Conservation (phyloP, 1,284 basidiomycete genomes). For the Sanghuangporus sanghuang region DNA sequence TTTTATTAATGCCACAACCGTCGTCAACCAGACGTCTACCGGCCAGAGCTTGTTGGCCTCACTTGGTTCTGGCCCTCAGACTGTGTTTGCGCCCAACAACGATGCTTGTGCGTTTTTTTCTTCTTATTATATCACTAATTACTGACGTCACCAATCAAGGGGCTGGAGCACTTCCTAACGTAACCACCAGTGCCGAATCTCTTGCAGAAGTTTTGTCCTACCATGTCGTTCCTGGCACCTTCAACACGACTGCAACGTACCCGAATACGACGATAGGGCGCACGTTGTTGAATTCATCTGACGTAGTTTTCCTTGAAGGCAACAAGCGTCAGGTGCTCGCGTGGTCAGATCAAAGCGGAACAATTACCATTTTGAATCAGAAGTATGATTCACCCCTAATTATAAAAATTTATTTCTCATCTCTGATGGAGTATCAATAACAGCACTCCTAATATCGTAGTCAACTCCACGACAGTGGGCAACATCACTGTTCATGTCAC, state of each 20-base stretch:
- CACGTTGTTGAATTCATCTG: conserved; percentile 49
- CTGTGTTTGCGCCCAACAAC: conserved; percentile 47
- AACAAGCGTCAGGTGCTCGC: conserved; percentile 58
- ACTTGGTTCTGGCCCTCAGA: conserved; percentile 33
- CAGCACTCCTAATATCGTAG: conserved; percentile 37
- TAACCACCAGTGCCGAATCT: conserved; percentile 32
- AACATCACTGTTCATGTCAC: conserved; percentile 50
- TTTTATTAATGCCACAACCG: conserved; percentile 30
- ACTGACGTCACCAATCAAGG: conserved; percentile 23
- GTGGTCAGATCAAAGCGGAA: conserved; percentile 46
- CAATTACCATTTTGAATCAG: conserved; percentile 51
- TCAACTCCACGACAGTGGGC: conserved; percentile 39
- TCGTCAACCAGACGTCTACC: conserved; percentile 36
- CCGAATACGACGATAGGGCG: conserved; percentile 60
- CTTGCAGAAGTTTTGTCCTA: conserved; percentile 51
- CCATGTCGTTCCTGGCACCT: conserved; percentile 56
- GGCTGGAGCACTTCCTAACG: conserved; percentile 29
- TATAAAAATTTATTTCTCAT: background rate
- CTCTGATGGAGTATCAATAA: background rate
- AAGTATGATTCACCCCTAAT: conserved; percentile 27
- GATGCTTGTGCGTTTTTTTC: conserved; percentile 34
- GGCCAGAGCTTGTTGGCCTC: conserved; percentile 40
- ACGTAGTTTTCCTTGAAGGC: conserved; percentile 48
- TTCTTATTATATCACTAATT: background rate
- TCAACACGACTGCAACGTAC: conserved; percentile 35